phyloP scores from a whole-genome alignment of 768 basidiomycete genomes.

The Suillus sp. region DNA sequence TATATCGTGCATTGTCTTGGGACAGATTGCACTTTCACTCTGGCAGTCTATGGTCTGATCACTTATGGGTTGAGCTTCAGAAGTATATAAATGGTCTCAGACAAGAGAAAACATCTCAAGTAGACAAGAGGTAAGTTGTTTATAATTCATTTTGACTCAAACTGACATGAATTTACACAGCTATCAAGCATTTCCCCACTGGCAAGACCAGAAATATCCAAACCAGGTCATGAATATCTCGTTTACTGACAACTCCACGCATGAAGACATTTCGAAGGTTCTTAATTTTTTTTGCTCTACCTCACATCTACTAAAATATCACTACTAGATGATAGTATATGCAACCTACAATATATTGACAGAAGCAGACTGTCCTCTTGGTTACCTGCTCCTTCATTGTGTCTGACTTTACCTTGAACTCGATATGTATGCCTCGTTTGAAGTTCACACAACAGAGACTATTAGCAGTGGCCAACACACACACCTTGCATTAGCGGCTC shows the following conservation, averaged over 20 bases:
- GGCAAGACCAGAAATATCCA: not conserved
- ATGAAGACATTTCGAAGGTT: too few species aligned
- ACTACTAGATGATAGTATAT: not conserved
- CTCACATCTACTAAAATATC: not conserved
- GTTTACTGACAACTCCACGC: too few species aligned
- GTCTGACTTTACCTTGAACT: not conserved
- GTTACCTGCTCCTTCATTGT: not conserved
- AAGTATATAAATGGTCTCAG: conserved; percentile 18
- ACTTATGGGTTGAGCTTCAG: conserved; percentile 21
- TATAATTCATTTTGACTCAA: not conserved
- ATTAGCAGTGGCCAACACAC: not conserved
- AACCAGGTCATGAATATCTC: too few species aligned
- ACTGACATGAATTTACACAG: not conserved
- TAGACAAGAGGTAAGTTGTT: conserved; percentile 19
- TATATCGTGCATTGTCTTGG: conserved; percentile 35
- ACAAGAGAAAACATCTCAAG: conserved; percentile 5
- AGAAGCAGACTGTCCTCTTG: not conserved
- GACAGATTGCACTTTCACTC: conserved; percentile 43
- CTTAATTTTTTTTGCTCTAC: not conserved
- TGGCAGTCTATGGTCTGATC: not conserved
- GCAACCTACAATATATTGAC: not conserved
- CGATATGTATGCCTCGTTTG: not conserved
- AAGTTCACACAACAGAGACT: not conserved
- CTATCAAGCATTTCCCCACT: not conserved
- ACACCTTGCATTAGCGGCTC: not conserved